phyloP scores from a whole-genome alignment of 495 filamentous ascomycete genomes.

The Podospora appendiculata region DNA sequence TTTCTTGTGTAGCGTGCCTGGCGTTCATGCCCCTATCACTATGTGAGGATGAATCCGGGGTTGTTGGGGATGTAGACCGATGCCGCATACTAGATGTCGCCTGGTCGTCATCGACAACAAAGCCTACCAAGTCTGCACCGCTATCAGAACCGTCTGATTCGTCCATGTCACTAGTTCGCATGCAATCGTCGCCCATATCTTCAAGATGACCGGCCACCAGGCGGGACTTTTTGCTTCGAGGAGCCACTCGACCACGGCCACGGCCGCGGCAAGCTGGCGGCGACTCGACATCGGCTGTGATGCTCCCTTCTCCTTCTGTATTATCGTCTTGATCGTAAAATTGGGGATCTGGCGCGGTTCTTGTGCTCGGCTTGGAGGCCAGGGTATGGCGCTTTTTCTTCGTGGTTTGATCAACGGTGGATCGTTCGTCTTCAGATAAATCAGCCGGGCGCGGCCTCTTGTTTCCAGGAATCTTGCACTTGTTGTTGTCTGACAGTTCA shows the following conservation, averaged over 20 bases:
- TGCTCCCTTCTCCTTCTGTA: conserved; percentile 3
- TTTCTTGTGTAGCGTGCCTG: neutral
- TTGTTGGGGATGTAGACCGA: conserved; percentile 24
- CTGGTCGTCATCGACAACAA: conserved; percentile 37
- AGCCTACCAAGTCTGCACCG: conserved; percentile 36
- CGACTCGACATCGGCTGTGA: neutral
- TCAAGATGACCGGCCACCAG: conserved; percentile 25
- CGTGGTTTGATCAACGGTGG: neutral
- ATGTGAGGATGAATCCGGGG: conserved; percentile 11
- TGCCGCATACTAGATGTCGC: conserved; percentile 28
- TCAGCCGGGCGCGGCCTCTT: neutral
- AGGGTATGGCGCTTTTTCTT: neutral
- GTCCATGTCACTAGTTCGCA: conserved; percentile 38
- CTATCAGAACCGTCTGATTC: conserved; percentile 37
- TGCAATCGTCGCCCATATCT: conserved; percentile 41
- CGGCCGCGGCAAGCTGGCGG: neutral
- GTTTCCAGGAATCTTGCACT: neutral
- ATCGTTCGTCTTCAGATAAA: neutral
- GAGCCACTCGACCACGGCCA: too few relatives aligned
- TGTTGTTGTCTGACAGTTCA: conserved; percentile 7
- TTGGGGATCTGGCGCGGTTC: neutral
- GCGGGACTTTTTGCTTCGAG: too few relatives aligned
- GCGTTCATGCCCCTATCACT: neutral
- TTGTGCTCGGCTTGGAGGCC: conserved; percentile 1
- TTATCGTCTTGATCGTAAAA: conserved; percentile 1